Evolutionary conservation across 2,329 filamentous ascomycete genomes (phyloP).

Genomic region (Penicillium griseofulvum): DNA sequence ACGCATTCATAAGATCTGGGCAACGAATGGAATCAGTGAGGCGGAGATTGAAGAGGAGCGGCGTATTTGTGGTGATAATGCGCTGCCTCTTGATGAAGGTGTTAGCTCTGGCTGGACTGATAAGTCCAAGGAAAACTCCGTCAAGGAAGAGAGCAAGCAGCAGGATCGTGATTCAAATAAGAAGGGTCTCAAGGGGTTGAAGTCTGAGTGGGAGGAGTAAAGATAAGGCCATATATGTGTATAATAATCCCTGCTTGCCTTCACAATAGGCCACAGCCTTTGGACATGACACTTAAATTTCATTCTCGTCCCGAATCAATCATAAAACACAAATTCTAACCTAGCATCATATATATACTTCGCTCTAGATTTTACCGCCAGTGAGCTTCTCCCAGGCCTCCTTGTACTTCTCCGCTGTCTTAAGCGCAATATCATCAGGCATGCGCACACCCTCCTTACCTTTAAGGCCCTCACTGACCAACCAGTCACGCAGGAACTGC

Average conservation of each 20-base stretch:
- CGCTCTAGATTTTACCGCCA: constrained; percentile 45
- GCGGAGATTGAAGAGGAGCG: constrained; percentile 42
- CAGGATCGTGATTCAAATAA: constrained; percentile 22
- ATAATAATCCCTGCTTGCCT: constrained; percentile 6
- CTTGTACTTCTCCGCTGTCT: constrained; percentile 69
- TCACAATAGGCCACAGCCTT: not conserved
- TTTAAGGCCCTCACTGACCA: constrained; percentile 70
- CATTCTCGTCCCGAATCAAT: constrained; percentile 8
- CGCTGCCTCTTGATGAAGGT: constrained; percentile 38
- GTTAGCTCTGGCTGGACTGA: constrained; percentile 30
- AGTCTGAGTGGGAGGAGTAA: constrained; percentile 35
- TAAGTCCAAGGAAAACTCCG: constrained; percentile 1
- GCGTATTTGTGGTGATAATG: constrained; percentile 40
- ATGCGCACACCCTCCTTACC: constrained; percentile 71
- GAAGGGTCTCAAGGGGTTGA: constrained; percentile 37
- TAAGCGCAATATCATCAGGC: constrained; percentile 66
- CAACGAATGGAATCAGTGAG: constrained; percentile 67
- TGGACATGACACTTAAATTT: not conserved
- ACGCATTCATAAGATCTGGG: constrained; percentile 82
- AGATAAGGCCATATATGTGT: not conserved
- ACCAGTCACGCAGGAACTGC: constrained; percentile 79
- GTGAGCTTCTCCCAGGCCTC: constrained; percentile 73
- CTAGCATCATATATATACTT: not conserved
- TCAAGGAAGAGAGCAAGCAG: constrained; percentile 5
- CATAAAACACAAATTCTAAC: constrained; percentile 3